phyloP scores from a whole-genome alignment of 805 yeast genomes.

The Schwanniomyces vanrijiae region DNA sequence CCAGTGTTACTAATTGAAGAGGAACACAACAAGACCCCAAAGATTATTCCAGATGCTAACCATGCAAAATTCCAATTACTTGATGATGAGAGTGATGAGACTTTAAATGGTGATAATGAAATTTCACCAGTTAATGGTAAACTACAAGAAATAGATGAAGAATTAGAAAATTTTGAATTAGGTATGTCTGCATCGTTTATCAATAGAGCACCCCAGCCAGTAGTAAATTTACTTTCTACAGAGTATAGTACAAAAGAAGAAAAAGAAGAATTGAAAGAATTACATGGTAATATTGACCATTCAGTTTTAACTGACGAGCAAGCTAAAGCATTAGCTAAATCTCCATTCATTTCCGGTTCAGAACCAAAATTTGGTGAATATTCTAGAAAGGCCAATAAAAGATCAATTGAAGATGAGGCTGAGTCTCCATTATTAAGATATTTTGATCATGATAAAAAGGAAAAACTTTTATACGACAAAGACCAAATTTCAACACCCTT shows the following conservation, averaged over 20 bases:
- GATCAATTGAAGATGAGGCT: constrained; percentile 17
- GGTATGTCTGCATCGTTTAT: constrained; percentile 43
- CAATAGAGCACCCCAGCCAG: constrained; percentile 38
- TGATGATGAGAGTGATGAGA: constrained; percentile 10
- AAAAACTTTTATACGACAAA: constrained; percentile 8
- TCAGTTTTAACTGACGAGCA: constrained; percentile 48
- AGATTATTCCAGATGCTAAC: constrained; percentile 20
- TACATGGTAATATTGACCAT: constrained; percentile 31
- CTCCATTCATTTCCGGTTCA: constrained; percentile 57
- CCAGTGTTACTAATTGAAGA: constrained; percentile 24
- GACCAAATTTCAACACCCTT: constrained; percentile 31
- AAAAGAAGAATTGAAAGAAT: constrained; percentile 30
- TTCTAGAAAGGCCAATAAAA: constrained; percentile 38
- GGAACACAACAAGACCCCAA: constrained; percentile 21
- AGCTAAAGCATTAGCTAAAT: constrained; percentile 51
- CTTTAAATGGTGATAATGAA: not conserved
- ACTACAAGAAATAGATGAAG: constrained; percentile 10
- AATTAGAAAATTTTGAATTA: constrained; percentile 32
- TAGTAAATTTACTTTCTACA: constrained; percentile 27
- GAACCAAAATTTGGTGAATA: constrained; percentile 56
- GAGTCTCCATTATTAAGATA: constrained; percentile 24
- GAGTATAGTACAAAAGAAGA: constrained; percentile 17
- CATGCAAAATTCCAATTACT: constrained; percentile 15
- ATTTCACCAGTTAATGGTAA: not conserved
- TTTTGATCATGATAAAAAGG: constrained; percentile 14